Evolutionary conservation across 108 stramenopile genomes (phyloP).

Genomic region (Cyclostephanos tholiformis): DNA sequence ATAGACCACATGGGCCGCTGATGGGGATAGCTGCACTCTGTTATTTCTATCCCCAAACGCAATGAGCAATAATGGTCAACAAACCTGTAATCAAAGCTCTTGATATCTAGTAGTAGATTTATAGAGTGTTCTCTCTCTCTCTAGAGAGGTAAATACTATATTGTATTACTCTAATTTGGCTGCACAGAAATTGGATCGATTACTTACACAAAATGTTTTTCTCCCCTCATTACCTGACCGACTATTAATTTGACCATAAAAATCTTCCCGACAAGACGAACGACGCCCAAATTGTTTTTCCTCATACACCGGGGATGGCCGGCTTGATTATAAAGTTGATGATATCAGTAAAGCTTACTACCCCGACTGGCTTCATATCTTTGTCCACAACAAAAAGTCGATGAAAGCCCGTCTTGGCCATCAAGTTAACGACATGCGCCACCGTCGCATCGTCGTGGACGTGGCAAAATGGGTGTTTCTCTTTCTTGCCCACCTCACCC

Average conservation of each 20-base stretch:
- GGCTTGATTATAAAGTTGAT: slow-evolving; percentile 32
- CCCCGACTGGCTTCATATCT: slow-evolving; percentile 54
- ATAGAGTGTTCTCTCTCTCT: no score
- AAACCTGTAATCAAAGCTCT: no score
- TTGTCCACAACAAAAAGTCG: slow-evolving; percentile 58
- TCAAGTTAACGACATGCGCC: slow-evolving; percentile 52
- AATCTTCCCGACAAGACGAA: background rate
- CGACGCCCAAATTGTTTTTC: background rate
- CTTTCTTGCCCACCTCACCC: slow-evolving; percentile 43
- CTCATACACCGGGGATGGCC: slow-evolving; percentile 3
- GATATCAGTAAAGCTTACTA: slow-evolving; percentile 53
- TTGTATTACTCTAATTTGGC: no score
- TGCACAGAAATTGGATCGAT: no score
- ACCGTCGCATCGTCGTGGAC: slow-evolving; percentile 57
- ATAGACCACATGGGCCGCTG: slow-evolving; percentile 48
- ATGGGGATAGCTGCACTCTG: background rate
- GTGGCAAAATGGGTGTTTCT: slow-evolving; percentile 49
- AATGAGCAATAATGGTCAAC: no score
- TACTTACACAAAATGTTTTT: no score
- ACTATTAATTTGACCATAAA: background rate
- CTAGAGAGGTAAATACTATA: no score
- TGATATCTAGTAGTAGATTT: no score
- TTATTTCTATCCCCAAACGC: no score
- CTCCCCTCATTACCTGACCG: no score
- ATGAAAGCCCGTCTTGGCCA: slow-evolving; percentile 62